Evolutionary conservation across 805 yeast species (phyloP).

Genomic region (Candida ascalaphidarum): DNA sequence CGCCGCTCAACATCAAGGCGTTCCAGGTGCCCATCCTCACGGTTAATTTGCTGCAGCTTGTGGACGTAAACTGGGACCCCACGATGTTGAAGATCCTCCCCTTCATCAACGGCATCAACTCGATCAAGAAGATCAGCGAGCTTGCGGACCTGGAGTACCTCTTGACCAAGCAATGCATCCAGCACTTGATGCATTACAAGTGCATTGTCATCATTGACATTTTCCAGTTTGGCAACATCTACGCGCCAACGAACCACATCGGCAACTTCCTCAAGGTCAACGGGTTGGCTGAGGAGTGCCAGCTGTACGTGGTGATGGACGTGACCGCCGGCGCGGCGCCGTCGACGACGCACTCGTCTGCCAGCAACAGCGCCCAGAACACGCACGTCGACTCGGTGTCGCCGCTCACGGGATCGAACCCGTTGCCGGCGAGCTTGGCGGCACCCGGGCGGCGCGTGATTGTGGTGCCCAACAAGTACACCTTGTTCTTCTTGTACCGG

Average conservation of each 20-base stretch:
- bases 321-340: not conserved
- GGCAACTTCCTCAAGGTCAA: conserved; percentile 55
- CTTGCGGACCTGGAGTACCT: conserved; percentile 74
- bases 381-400: conserved; percentile 2
- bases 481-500: conserved; percentile 64
- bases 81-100: conserved; percentile 87
- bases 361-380: no score
- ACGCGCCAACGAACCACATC: conserved; percentile 80
- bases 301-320: conserved; percentile 59
- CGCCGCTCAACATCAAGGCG: conserved; percentile 64
- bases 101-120: conserved; percentile 80
- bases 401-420: conserved; percentile 3
- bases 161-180: conserved; percentile 78
- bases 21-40: conserved; percentile 91
- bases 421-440: conserved; percentile 1
- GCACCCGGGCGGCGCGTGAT: conserved; percentile 4
- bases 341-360: no score
- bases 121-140: conserved; percentile 66
- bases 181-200: conserved; percentile 83
- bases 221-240: conserved; percentile 81
- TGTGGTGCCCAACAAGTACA: conserved; percentile 52
- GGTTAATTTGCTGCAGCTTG: conserved; percentile 60
- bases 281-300: conserved; percentile 74
- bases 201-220: conserved; percentile 79
- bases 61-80: conserved; percentile 95